Base-by-base conservation (phyloP, 2,329 filamentous ascomycete species). In the Anisogramma anomala region DNA sequence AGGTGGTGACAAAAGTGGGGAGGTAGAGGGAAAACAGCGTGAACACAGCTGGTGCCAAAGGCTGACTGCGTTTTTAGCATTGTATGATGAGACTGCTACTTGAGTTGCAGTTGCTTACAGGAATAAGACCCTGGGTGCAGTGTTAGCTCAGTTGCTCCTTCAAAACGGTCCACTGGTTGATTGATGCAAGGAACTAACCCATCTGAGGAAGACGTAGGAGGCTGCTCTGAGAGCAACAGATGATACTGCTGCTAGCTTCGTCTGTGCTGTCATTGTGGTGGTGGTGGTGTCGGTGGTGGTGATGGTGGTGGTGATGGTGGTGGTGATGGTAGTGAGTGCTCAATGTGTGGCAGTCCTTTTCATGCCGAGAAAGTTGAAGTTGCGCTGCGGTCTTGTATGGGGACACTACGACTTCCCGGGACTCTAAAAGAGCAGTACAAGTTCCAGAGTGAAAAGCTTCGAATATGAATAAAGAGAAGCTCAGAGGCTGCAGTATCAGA, bases 1-100 rank as follows among this genome's bases (percentile, higher is more conserved):
- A 77, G 50, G 69, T 74, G 10, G 66, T 62, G 37, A 82, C 57
- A 58, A 82, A 84, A 0, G 77, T 67, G 0, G 79, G 70, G 0
- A 79, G 55, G 50, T 84, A 85, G 43, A 85, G 59, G 18, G 73
- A 77, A 46, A 82, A 77, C 2, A 82, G 62, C 0, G 79, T 69
- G 42, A 77, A 76, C 3, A 77, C 64, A 9, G 71, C 51, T 11
- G 50, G 42, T 5, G 58, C 53, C 3, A 54, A 26, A 18, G 28
- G 47, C 52, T 43, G 48, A 18, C 6, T 3, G 6, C 7, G 20
- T 39, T 37, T n/a, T n/a, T n/a, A n/a, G n/a, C 39, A 40, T 36
- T 30, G 4, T 32, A 17, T 18, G 34, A 13, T 6, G 31, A 39
- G 23, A 17, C 10, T n/a, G 28, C 14, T 13, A 15, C n/a, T n/a